Base-by-base conservation (phyloP, 148 eudicot genomes). In the Mesembryanthemum crystallinum region DNA sequence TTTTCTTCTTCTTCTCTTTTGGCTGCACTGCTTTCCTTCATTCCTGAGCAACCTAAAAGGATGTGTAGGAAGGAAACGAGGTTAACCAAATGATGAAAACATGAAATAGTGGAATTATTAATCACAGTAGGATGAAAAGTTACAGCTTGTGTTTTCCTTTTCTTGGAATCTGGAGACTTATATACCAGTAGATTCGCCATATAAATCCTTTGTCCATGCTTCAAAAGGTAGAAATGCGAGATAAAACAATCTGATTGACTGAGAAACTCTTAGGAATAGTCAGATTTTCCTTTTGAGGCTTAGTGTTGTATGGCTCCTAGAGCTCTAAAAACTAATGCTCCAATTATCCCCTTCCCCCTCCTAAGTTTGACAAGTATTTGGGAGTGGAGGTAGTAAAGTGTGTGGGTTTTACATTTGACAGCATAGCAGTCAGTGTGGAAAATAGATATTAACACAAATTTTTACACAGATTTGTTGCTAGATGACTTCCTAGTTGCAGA, bases 401-500 rank as follows among this genome's bases (percentile, higher is more conserved):
- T 47, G 6, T 43, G 74, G 73, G 67, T 18, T 42, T 24, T 23
- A 68, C 25, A 15, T 23, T 67, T 75, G 13, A 24, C 33, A 49
- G 39, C 63, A 65, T 67, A 64, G 8, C 37, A 47, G 25, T 45
- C 35, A 15, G 24, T 65, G 57, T 30, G 72, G 55, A 11, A 43
- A 29, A 42, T 42, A 23, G 45, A 66, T 63, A 51, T 57, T 64
- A 32, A 27, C 72, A 23, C 63, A 62, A 45, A 59, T 71, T 60
- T 57, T 7, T 62, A 33, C 85, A 88, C 98, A 95, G 98, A 92
- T 88, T 63, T 77, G 28, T 76, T 95, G 88, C 82, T 92, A 35
- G 96, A 72, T 57, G 98, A 95, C 79, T 86, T 90, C 75, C 85
- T 95, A 27, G 79, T 88, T 73, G 94, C 98, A 24, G 98, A 92